A percentile compares a stretch with the other conserved stretches of the same genome.
Evolutionary conservation across 2,329 filamentous ascomycete species (phyloP).

Genomic region (Nemania bipapillata): DNA sequence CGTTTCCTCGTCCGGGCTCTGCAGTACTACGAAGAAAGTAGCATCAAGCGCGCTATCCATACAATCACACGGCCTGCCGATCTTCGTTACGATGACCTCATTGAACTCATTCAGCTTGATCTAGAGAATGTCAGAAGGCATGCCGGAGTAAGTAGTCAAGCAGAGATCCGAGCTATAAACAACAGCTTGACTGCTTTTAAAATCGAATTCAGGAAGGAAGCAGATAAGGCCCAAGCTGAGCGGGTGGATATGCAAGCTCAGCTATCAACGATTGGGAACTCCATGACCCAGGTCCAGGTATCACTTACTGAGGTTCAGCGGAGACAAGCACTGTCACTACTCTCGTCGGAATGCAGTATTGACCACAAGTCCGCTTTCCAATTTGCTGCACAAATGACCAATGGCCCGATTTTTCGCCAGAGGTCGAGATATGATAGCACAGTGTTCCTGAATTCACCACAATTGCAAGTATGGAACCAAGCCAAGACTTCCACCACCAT

Average conservation of each 20-base stretch:
- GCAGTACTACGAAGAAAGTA: conserved; percentile 1
- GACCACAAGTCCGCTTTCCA: conserved; percentile 18
- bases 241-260: neutral
- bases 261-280: conserved; percentile 10
- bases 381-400: conserved; percentile 9
- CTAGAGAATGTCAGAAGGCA: conserved; percentile 14
- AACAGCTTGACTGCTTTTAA: conserved; percentile 3
- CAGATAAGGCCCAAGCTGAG: conserved; percentile 1
- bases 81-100: conserved; percentile 6
- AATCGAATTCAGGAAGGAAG: neutral
- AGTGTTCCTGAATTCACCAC: conserved; percentile 7
- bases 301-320: conserved; percentile 11
- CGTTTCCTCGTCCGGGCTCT: conserved; percentile 7
- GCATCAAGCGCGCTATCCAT: neutral
- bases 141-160: conserved; percentile 9
- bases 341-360: conserved; percentile 23
- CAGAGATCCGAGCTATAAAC: conserved; percentile 15
- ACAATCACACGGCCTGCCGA: neutral
- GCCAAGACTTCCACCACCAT: conserved; percentile 8
- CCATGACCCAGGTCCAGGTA: conserved; percentile 17
- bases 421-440: conserved; percentile 7
- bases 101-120: conserved; percentile 5
- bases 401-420: conserved; percentile 7
- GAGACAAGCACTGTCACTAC: conserved; percentile 21
- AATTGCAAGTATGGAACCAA: conserved; percentile 18